phyloP scores from a whole-genome alignment of 2,329 filamentous ascomycete genomes.

The Aspergillus costaricaensis region DNA sequence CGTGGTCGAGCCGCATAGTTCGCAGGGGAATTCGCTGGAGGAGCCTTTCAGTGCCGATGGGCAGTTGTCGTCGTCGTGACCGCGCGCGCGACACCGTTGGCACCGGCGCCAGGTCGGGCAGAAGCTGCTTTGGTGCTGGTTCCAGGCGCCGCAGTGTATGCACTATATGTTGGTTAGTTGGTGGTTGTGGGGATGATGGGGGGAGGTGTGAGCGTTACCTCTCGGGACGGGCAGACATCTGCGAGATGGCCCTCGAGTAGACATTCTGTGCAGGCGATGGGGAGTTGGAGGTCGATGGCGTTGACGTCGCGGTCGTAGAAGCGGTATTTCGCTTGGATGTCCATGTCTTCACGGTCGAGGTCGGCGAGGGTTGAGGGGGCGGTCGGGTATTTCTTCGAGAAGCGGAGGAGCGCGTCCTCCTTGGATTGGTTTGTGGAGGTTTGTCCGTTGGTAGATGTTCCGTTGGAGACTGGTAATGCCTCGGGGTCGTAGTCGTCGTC shows the following conservation, averaged over 20 bases:
- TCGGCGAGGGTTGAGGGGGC: constrained; percentile 40
- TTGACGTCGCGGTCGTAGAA: constrained; percentile 43
- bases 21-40: constrained; percentile 57
- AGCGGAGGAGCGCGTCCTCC: constrained; percentile 37
- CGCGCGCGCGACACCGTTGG: constrained; percentile 63
- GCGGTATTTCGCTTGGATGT: constrained; percentile 42
- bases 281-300: constrained; percentile 43
- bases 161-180: constrained; percentile 31
- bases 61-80: constrained; percentile 58
- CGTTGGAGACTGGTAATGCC: constrained; percentile 13
- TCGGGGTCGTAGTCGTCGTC: constrained; percentile 30
- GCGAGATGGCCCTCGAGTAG: constrained; percentile 46
- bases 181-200: background rate
- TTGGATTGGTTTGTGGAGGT: constrained; percentile 28
- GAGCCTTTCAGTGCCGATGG: constrained; percentile 61
- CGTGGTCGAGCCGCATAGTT: constrained; percentile 57
- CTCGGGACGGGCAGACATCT: constrained; percentile 45
- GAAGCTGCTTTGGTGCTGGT: constrained; percentile 41
- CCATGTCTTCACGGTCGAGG: constrained; percentile 41
- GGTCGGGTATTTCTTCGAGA: constrained; percentile 37
- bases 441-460: constrained; percentile 2
- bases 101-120: constrained; percentile 47
- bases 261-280: constrained; percentile 47
- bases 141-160: constrained; percentile 45
- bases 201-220: constrained; percentile 34